Base-by-base conservation (phyloP, 2,329 filamentous ascomycete genomes). In the Trichophyton benhamiae region DNA sequence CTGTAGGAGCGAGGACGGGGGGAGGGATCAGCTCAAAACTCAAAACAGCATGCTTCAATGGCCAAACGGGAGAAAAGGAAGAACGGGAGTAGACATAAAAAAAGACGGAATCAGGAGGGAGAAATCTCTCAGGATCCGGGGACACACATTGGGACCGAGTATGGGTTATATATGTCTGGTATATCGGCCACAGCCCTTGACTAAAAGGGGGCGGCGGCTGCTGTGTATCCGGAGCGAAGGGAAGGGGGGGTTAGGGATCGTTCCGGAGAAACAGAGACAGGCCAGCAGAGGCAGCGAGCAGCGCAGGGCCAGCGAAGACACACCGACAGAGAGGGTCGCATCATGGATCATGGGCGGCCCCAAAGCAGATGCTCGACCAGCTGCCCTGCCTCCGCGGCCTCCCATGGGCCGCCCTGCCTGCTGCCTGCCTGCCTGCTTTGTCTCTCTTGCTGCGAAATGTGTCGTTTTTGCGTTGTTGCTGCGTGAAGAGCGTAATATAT, bases 151-250 rank as follows among this genome's bases (percentile, higher is more conserved):
- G 52, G 30, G 20, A 33, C 52, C 52, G 27, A 33, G 52, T 36
- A 55, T 44, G 13, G 52, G 25, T 55, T 55, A 55, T 55, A 55
- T 55, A 55, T 38, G 33, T 55, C 52, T 52, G 13, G 11, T 52
- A 55, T 30, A 53, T 55, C n/a, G 8, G 17, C 33, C 52, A 55
- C 13, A 30, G 52, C 52, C 52, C 52, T 36, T 44, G n/a, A 44
- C 41, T 15, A 55, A 55, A 55, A 38, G 33, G n/a, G 52, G 52
- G 27, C 27, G 52, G 52, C 52, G 2, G 27, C 52, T 55, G 52
- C n/a, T 33, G 49, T 55, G 52, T n/a, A 36, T 53, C 52, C 52
- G 52, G 52, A 27, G 27, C 27, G 27, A 30, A 30, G 27, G 27
- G 27, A 30, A 30, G 27, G 33, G 52, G 49, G 46, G 20, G 8